A percentile compares a stretch with the other conserved stretches of the same genome.
phyloP scores from a whole-genome alignment of 2,329 filamentous ascomycete genomes.

The Falciphora oryzae region DNA sequence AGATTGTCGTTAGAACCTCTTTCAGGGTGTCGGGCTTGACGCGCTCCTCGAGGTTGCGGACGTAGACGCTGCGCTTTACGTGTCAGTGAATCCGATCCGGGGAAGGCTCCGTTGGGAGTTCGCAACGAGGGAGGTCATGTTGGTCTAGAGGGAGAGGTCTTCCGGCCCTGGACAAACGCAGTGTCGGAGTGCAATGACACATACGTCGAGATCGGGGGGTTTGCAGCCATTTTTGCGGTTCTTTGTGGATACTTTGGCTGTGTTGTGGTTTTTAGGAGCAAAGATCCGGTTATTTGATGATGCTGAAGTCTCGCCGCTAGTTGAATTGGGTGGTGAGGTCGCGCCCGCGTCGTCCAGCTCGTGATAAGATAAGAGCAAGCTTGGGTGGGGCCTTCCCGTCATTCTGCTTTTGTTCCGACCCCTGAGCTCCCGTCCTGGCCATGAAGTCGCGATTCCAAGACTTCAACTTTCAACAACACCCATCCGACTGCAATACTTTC shows the following conservation, averaged over 20 bases:
- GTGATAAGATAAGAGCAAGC: too few species aligned
- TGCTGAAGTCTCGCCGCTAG: neutral
- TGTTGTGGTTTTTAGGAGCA: too few species aligned
- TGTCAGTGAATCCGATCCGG: neutral
- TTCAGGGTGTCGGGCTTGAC: constrained; percentile 76
- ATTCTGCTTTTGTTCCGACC: too few species aligned
- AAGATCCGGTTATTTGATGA: neutral
- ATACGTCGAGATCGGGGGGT: constrained; percentile 57
- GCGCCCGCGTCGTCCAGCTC: too few species aligned
- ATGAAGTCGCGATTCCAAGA: too few species aligned
- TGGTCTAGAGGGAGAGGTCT: neutral
- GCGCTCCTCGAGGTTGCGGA: constrained; percentile 86
- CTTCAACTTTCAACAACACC: too few species aligned
- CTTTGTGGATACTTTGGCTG: neutral
- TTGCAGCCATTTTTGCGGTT: constrained; percentile 23
- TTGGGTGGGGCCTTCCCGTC: too few species aligned
- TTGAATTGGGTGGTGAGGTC: too few species aligned
- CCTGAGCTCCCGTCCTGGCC: too few species aligned
- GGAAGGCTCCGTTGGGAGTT: too few species aligned
- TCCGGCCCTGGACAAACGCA: constrained; percentile 25
- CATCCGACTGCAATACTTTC: too few species aligned
- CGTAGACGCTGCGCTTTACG: constrained; percentile 47
- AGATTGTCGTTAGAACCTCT: constrained; percentile 68
- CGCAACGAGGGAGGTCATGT: too few species aligned
- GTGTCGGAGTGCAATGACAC: constrained; percentile 70